Evolutionary conservation across 208 protist genomes (phyloP), one percentile per base, ranked within the genome.

Genomic region (Sergeia podlipaevii): DNA sequence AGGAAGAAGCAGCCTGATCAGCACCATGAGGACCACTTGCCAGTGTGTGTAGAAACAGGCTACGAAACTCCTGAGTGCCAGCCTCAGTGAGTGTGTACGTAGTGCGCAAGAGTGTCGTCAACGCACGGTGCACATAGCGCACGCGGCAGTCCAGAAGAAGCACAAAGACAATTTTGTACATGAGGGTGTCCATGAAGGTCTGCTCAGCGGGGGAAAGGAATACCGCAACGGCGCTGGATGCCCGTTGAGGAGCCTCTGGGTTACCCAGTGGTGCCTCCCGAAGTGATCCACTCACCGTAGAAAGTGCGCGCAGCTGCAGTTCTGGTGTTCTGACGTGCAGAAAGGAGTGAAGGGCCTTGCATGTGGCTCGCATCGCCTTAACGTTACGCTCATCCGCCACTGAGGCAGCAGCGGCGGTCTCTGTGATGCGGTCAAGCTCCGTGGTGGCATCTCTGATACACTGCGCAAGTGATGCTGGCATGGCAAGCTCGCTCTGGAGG

Each of bases 111-210:
- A 91, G 52, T 3, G 81, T 89, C 38, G 75, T 80, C n/a, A 93
- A 70, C 0, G 76, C 80, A 6, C 82, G 79, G 48, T 96, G 89
- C 29, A 90, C 63, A 42, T 93, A 96, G 13, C 89, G 85, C 32
- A 89, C 75, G 13, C 80, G 70, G 54, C 69, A 86, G 68, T 90
- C 80, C 4, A 96, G 45, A 37, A 96, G 60, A 41, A 91, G 44
- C 17, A 83, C 78, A 41, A 91, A 71, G 4, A 90, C 72, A 32
- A 80, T 72, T n/a, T 76, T 42, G 32, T 56, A 18, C n/a, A 64
- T 43, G 20, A 96, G 57, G 0, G 46, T 61, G 13, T 65, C 43
- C 24, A 76, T 36, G 59, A 77, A 63, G 1, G 42, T 24, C 30
- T 6, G 38, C 64, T 67, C 64, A 20, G 54, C 65, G 0, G 53